phyloP scores from a whole-genome alignment of 306 rosid genomes.

The Fagus crenata region DNA sequence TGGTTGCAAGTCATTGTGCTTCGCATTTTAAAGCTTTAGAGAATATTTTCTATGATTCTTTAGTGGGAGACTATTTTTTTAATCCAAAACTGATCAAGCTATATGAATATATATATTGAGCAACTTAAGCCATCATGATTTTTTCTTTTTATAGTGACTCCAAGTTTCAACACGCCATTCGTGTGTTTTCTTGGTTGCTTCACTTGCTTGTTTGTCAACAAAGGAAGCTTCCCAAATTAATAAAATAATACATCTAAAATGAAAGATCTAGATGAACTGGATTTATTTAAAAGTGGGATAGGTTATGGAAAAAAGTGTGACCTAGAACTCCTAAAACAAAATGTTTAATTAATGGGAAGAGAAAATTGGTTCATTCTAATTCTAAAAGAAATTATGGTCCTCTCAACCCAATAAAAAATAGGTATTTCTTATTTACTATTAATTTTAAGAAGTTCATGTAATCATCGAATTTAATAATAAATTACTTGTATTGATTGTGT shows the following conservation, averaged over 20 bases:
- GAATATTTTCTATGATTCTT: conserved; percentile 22
- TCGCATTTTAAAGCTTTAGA: conserved; percentile 18
- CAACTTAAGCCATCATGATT: conserved; percentile 14
- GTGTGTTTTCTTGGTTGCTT: conserved; percentile 31
- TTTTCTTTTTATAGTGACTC: neutral
- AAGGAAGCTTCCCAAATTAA: conserved; percentile 32
- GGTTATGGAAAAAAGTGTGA: neutral
- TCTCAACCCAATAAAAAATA: too few relatives aligned
- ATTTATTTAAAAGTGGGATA: neutral
- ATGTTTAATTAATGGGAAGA: neutral
- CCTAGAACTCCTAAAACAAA: neutral
- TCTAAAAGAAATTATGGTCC: too few relatives aligned
- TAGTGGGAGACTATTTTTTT: conserved; percentile 23
- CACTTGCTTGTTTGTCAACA: conserved; percentile 46
- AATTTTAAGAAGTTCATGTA: too few relatives aligned
- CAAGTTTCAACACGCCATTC: conserved; percentile 49
- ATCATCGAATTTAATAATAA: too few relatives aligned
- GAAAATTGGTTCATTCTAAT: conserved; percentile 10
- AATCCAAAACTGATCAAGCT: conserved; percentile 13
- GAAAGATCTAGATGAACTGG: conserved; percentile 27
- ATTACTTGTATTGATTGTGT: too few relatives aligned
- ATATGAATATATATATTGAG: conserved; percentile 25
- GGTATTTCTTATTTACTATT: too few relatives aligned
- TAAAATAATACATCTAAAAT: conserved; percentile 20
- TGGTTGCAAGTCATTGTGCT: conserved; percentile 23